Conservation (phyloP, 768 basidiomycete genomes). For the Neoboletus subvelutipes region DNA sequence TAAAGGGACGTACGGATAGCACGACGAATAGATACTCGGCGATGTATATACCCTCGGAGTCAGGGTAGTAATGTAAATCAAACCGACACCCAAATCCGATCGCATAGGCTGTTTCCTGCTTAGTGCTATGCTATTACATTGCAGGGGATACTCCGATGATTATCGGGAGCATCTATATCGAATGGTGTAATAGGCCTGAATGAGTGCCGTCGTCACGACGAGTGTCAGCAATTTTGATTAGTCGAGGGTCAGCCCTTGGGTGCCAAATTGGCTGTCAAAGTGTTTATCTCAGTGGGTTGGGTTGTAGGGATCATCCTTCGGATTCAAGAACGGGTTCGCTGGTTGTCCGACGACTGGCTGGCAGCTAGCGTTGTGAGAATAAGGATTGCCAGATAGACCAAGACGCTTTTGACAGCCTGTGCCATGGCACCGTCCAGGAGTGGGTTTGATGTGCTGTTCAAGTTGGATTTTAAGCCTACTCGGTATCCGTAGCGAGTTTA, state of each 20-base stretch:
- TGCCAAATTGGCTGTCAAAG: conserved; percentile 37
- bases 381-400: background rate
- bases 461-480: background rate
- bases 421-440: background rate
- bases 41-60: conserved; percentile 54
- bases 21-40: conserved; percentile 59
- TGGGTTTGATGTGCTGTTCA: background rate
- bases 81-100: conserved; percentile 57
- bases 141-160: conserved; percentile 47
- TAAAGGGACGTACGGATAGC: conserved; percentile 41
- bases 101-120: conserved; percentile 45
- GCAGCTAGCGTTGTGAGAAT: background rate
- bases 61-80: conserved; percentile 51
- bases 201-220: conserved; percentile 40
- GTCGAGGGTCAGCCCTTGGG: background rate
- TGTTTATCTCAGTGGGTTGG: conserved; percentile 55
- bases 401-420: background rate
- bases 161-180: conserved; percentile 61
- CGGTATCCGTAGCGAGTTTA: background rate
- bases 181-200: conserved; percentile 43
- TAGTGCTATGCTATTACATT: background rate
- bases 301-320: conserved; percentile 52
- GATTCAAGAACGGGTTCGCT: conserved; percentile 34
- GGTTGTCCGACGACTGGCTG: conserved; percentile 5
- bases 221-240: conserved; percentile 20